A percentile compares a stretch with the other conserved stretches of the same genome.
phyloP scores from a whole-genome alignment of 768 basidiomycete genomes.

The Amanita jacksonii region DNA sequence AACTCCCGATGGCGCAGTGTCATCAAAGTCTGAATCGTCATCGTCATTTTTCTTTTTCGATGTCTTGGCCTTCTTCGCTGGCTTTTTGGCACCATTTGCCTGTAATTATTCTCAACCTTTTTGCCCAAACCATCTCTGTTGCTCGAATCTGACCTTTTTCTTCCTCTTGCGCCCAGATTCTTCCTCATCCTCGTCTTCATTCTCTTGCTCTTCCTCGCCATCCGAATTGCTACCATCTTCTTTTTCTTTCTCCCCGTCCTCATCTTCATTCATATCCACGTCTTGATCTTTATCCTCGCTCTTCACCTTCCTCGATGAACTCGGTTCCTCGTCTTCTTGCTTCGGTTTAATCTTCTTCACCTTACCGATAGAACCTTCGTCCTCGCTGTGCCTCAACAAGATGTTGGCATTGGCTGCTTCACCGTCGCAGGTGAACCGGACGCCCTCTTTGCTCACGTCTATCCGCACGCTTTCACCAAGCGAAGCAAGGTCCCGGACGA shows the following conservation, averaged over 20 bases:
- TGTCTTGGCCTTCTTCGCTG: slow-evolving; percentile 36
- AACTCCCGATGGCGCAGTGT: slow-evolving; percentile 30
- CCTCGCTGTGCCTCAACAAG: slow-evolving; percentile 67
- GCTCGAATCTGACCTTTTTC: slow-evolving; percentile 48
- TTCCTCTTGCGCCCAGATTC: slow-evolving; percentile 61
- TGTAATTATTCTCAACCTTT: slow-evolving; percentile 8
- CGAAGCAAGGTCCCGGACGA: slow-evolving; percentile 83
- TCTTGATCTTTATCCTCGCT: slow-evolving; percentile 36
- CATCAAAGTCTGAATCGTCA: slow-evolving; percentile 31
- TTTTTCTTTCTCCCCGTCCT: slow-evolving; percentile 44
- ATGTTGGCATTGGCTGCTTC: slow-evolving; percentile 90
- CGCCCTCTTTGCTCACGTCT: slow-evolving; percentile 93
- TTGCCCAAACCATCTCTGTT: not conserved
- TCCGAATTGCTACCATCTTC: slow-evolving; percentile 27
- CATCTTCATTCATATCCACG: slow-evolving; percentile 34
- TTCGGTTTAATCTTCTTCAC: slow-evolving; percentile 29
- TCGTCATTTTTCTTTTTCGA: slow-evolving; percentile 45
- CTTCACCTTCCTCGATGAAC: slow-evolving; percentile 33
- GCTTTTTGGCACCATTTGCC: slow-evolving; percentile 30
- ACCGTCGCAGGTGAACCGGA: slow-evolving; percentile 86
- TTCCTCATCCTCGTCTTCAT: slow-evolving; percentile 42
- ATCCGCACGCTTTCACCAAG: slow-evolving; percentile 94
- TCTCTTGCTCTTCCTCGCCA: slow-evolving; percentile 45
- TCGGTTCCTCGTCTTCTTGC: slow-evolving; percentile 29
- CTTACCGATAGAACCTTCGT: slow-evolving; percentile 32